Evolutionary conservation across 164 flowering plant genomes (phyloP).

Genomic region (Tetracentron sinense): DNA sequence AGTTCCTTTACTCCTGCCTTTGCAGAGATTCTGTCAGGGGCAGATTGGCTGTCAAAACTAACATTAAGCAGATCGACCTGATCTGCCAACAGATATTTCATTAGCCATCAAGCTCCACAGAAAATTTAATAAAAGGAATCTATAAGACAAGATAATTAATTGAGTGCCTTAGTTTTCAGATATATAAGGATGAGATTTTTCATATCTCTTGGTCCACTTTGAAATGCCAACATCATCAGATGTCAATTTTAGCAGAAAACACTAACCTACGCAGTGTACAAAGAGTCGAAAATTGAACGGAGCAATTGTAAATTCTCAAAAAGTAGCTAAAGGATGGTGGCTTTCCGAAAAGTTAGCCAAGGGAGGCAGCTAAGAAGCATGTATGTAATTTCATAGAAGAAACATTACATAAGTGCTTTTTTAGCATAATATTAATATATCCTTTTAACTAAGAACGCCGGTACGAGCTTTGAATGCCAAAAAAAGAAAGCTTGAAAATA

Average conservation of each 20-base stretch:
- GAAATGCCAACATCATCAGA: neutral
- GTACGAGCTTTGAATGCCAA: neutral
- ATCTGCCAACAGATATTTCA: conserved; percentile 41
- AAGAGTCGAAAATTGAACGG: neutral
- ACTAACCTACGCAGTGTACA: neutral
- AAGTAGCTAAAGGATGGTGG: neutral
- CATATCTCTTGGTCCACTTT: neutral
- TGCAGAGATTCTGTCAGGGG: conserved; percentile 94
- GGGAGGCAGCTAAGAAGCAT: neutral
- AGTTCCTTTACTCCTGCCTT: conserved; percentile 77
- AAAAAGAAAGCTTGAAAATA: neutral
- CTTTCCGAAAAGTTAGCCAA: neutral
- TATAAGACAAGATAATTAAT: neutral
- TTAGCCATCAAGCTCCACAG: conserved; percentile 10
- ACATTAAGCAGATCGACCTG: conserved; percentile 93
- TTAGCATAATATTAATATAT: neutral
- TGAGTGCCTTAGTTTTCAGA: neutral
- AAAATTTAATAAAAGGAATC: neutral
- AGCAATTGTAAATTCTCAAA: neutral
- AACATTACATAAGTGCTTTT: neutral
- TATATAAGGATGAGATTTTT: neutral
- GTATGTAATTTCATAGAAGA: neutral
- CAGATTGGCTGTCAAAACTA: conserved; percentile 85
- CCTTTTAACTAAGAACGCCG: neutral
- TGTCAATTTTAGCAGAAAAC: neutral